Conservation (phyloP, 805 yeast species). For the Candida nitratophila region DNA sequence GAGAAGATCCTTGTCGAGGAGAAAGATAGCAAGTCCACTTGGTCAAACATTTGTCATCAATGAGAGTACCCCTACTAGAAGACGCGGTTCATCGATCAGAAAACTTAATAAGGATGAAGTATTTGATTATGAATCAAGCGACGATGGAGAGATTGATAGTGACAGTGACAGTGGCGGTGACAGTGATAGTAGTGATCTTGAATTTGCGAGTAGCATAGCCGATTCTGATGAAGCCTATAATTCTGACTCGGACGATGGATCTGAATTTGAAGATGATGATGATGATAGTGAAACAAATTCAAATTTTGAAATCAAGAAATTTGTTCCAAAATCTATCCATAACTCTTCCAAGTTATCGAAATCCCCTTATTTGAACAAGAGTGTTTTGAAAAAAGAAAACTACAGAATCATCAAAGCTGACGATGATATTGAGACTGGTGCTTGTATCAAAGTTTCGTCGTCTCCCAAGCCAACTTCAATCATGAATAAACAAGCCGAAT, state of each 20-base stretch:
- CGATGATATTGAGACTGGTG: background rate
- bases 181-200: constrained; percentile 10
- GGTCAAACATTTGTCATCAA: background rate
- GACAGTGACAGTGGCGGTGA: constrained; percentile 9
- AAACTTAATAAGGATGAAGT: background rate
- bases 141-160: background rate
- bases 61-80: background rate
- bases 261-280: constrained; percentile 10
- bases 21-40: too few species aligned
- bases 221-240: constrained; percentile 17
- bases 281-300: constrained; percentile 14
- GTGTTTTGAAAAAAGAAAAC: background rate
- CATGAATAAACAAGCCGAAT: constrained; percentile 2
- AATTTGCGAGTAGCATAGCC: constrained; percentile 3
- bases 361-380: background rate
- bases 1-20: background rate
- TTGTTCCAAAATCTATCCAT: background rate
- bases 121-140: background rate
- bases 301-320: background rate
- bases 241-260: constrained; percentile 16
- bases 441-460: background rate
- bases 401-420: background rate
- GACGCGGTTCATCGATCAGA: background rate
- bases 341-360: background rate
- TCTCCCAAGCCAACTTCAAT: background rate